A percentile compares a stretch with the other conserved stretches of the same genome.
These are phyloP conservation scores for Cladosporium phlei DNA, from an alignment of 2,329 filamentous ascomycete genomes.

Conservation along the genomic window DNA sequence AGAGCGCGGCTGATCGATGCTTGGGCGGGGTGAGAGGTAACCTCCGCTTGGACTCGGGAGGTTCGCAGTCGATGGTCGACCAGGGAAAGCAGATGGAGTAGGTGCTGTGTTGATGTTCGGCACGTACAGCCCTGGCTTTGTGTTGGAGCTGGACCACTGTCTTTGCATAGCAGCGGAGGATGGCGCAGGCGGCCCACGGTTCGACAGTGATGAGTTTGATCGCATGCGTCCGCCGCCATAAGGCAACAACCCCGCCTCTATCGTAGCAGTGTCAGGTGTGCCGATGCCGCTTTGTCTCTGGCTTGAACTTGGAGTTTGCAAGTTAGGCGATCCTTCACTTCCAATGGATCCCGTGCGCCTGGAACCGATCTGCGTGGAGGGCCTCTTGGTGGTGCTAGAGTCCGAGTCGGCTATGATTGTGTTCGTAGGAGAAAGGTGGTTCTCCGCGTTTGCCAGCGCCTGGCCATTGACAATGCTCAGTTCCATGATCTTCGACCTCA, in stretches of 20 bases:
- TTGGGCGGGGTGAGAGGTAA: slow-evolving; percentile 22
- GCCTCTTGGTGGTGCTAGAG: slow-evolving; percentile 35
- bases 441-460: slow-evolving; percentile 54
- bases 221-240: slow-evolving; percentile 45
- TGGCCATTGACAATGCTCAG: slow-evolving; percentile 75
- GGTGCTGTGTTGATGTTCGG: slow-evolving; percentile 33
- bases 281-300: slow-evolving; percentile 64
- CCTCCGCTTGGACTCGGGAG: slow-evolving; percentile 18
- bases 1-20: slow-evolving; percentile 21
- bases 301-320: slow-evolving; percentile 31
- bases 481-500: slow-evolving; percentile 65
- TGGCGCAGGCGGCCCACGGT: slow-evolving; percentile 31
- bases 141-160: slow-evolving; percentile 25
- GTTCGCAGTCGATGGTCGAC: slow-evolving; percentile 33
- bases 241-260: slow-evolving; percentile 9
- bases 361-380: slow-evolving; percentile 33
- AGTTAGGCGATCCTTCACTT: slow-evolving; percentile 31
- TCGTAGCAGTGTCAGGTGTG: slow-evolving; percentile 31
- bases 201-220: slow-evolving; percentile 52
- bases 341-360: slow-evolving; percentile 36
- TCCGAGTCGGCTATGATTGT: slow-evolving; percentile 34
- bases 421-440: slow-evolving; percentile 54
- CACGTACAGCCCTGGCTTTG: slow-evolving; percentile 36
- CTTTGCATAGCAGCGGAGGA: slow-evolving; percentile 27
- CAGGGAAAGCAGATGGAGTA: slow-evolving; percentile 43